Base-by-base conservation (phyloP, 768 basidiomycete species). In the Pulveroboletus ravenelii region DNA sequence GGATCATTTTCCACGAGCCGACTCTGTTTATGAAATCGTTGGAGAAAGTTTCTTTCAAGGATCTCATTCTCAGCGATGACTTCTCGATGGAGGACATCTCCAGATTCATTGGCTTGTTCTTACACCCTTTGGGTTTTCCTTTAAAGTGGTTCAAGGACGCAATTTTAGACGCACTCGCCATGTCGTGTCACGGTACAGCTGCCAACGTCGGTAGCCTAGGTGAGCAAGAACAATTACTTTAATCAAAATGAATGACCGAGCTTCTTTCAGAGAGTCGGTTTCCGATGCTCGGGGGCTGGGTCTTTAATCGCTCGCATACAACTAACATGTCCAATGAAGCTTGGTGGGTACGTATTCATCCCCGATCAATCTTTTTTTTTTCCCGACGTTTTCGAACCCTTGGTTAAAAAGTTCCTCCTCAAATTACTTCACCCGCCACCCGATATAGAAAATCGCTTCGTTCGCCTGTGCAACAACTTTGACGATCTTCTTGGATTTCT, bases 61-160 rank as follows among this genome's bases (percentile, higher is more conserved):
- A 71, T 42, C 45, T 71, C n/a, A 34, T 70, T 18, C 54, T 70
- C 36, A 60, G 63, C 27, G 60, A 71, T 3, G 62, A 68, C 29
- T 68, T 71, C 40, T 53, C 60, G 0, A 27, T 53, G 0, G 64
- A 63, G 5, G 67, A 70, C 38, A 10, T 55, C 8, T 3, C 18
- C 25, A 52, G 32, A 44, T 58, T 66, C 35, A 0, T 47, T 2
- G 18, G 45, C 1, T 18, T 58, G 15, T 57, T 57, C 15, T 5
- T 15, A 7, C 6, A 23, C 3, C 48, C 39, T 3, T 3, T 65
- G 18, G 54, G 3, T 5, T 51, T 59, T 41, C 57, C 63, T 29
- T 38, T 67, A 3, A 47, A 34, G 15, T 64, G 64, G 66, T 49
- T 64, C 25, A 67, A 68, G 44, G 64, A 68, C 20, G 53, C 64